Percentiles rank a stretch among this genome's conserved stretches.
Conservation (phyloP, 139 green algal species). For the Auxenochlorella protothecoides region DNA sequence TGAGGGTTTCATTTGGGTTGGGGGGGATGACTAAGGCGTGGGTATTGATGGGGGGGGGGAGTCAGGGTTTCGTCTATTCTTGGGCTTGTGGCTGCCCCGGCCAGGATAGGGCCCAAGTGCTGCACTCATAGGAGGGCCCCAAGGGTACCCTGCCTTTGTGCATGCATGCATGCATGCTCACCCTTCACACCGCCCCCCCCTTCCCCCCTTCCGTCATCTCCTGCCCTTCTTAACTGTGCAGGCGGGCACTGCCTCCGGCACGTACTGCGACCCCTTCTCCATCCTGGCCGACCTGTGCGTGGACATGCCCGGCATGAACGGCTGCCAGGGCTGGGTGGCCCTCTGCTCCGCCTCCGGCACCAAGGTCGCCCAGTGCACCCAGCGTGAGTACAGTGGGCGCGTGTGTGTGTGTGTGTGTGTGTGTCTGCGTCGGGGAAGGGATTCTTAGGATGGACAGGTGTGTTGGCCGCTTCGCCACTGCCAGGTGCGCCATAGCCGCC, state of each 20-base stretch:
- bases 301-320: conserved; percentile 10
- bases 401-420: not conserved
- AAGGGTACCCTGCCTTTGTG: too few species aligned
- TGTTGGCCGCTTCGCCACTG: not conserved
- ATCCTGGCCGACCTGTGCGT: conserved; percentile 17
- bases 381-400: not conserved
- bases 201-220: too few species aligned
- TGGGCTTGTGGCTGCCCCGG: too few species aligned
- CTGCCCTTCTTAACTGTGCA: not conserved
- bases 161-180: not conserved
- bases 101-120: too few species aligned
- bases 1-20: too few species aligned
- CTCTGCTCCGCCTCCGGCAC: conserved; percentile 14
- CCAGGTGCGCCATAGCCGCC: not conserved
- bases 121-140: too few species aligned
- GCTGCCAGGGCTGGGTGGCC: conserved; percentile 14
- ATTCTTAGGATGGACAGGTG: too few species aligned
- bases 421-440: not conserved
- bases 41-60: not conserved
- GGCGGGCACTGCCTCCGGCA: conserved; percentile 1
- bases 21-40: not conserved
- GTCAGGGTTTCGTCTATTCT: not conserved
- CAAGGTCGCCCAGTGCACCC: conserved; percentile 19
- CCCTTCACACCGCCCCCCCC: not conserved
- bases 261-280: conserved; percentile 19